Base-by-base conservation (phyloP, 140 eudicot genomes). In the Flaveria floridana region DNA sequence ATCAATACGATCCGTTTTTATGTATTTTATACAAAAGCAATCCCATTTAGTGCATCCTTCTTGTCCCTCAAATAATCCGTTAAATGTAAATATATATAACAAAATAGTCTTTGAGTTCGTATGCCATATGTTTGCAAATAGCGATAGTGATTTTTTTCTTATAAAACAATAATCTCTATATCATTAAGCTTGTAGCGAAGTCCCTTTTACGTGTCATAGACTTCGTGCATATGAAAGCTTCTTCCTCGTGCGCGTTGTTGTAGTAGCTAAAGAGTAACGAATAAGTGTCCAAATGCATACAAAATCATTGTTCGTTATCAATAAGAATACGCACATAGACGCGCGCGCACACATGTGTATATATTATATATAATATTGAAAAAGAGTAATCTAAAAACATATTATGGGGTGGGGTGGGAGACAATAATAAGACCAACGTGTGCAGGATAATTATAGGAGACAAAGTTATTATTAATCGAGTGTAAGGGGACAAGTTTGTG, bases 371-470 rank as follows among this genome's bases (percentile, higher is more conserved):
- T 34, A 34, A 34, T 34, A 44, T 44, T 44, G 14, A 44, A 44
- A 44, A 44, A 2, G 50, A 44, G 50, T 2, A 44, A 44, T 44
- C 14, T 7, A 44, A 44, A 44, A 44, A 44, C 14, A 44, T 44
- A 8, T 44, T 28, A 55, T 56, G 62, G 64, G 69, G 58, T 44
- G 26, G 42, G 69, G 63, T 74, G 57, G 72, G 76, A 64, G 83
- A 67, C 80, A 80, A 80, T 44, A 74, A 80, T 80, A 46, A 80
- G 62, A 67, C 78, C 71, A 67, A 80, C 83, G 83, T 80, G 83
- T 80, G 79, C 52, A 46, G 42, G 80, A 56, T 73, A 46, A 73
- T 58, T 6, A 59, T 47, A 52, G 80, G 71, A 78, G 71, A 79
- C 79, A 80, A 56, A 18, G 42, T 73, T 67, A 74, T 79, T 52